Conservation (phyloP, 257 asterid genomes). For the Nicotiana tomentosiformis region DNA sequence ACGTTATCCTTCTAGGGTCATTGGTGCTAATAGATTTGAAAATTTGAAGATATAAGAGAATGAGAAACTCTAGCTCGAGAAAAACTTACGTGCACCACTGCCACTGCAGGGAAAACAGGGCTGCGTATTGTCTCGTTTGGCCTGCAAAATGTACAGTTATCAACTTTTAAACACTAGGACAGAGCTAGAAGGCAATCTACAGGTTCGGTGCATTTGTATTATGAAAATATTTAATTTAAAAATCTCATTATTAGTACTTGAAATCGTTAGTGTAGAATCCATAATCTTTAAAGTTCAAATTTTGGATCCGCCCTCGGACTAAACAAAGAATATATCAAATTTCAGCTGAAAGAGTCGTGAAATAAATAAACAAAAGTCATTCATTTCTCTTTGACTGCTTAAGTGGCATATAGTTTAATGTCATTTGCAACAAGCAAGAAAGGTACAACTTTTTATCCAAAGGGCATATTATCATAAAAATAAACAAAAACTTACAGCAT, state of each 20-base stretch:
- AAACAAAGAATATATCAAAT: background rate
- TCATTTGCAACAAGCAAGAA: background rate
- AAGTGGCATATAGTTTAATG: background rate
- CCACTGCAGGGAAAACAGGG: conserved; percentile 95
- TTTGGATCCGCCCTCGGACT: background rate
- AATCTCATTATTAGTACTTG: no score
- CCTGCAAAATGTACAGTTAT: conserved; percentile 33
- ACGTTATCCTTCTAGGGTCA: background rate
- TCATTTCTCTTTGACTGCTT: no score
- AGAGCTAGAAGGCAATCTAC: no score
- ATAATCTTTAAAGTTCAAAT: no score
- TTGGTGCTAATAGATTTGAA: background rate
- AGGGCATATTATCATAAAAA: background rate
- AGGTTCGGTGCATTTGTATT: no score
- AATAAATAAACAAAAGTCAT: background rate
- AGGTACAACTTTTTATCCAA: background rate
- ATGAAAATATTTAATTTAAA: no score
- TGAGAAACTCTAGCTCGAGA: background rate
- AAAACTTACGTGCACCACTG: conserved; percentile 79
- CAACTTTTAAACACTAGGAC: background rate
- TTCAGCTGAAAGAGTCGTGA: background rate
- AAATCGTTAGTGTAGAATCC: no score
- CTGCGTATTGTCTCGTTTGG: conserved; percentile 88
- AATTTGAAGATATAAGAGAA: background rate
- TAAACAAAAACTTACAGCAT: conserved; percentile 44